Conservation (phyloP, 352 stramenopile genomes). For the Pythium scleroteichum region DNA sequence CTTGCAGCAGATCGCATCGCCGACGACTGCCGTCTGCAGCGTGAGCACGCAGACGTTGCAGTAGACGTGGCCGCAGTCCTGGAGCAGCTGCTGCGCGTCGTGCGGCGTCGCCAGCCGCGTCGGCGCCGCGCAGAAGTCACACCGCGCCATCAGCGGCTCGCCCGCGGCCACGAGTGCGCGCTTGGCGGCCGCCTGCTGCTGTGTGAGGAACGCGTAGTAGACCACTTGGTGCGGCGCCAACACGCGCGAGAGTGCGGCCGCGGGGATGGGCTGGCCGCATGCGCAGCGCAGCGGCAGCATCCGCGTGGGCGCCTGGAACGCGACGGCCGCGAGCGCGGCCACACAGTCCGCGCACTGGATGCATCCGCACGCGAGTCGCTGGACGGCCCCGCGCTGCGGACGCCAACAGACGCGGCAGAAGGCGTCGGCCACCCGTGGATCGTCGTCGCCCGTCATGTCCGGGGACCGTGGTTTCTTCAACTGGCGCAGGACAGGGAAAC, state of each 20-base stretch:
- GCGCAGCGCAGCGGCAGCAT: slow-evolving; percentile 37
- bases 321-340: slow-evolving; percentile 30
- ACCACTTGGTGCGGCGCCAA: slow-evolving; percentile 36
- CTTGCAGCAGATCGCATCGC: slow-evolving; percentile 7
- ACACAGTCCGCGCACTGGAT: slow-evolving; percentile 32
- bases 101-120: not conserved
- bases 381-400: not conserved
- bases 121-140: slow-evolving; percentile 11
- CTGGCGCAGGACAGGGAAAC: too few species aligned
- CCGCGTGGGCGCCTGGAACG: slow-evolving; percentile 19
- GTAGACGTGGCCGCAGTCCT: slow-evolving; percentile 26
- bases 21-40: not conserved
- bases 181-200: not conserved
- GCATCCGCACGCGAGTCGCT: slow-evolving; percentile 39
- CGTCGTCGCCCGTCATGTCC: too few species aligned
- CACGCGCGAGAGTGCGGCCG: slow-evolving; percentile 32
- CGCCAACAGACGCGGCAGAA: slow-evolving; percentile 16
- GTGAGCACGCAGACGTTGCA: slow-evolving; percentile 14
- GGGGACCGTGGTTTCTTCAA: too few species aligned
- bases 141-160: not conserved
- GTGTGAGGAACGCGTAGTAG: slow-evolving; percentile 46
- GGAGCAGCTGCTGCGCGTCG: not conserved
- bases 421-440: not conserved
- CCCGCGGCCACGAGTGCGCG: not conserved
- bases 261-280: slow-evolving; percentile 34